phyloP scores from a whole-genome alignment of 2,329 filamentous ascomycete genomes.

The Botryotinia globosa region DNA sequence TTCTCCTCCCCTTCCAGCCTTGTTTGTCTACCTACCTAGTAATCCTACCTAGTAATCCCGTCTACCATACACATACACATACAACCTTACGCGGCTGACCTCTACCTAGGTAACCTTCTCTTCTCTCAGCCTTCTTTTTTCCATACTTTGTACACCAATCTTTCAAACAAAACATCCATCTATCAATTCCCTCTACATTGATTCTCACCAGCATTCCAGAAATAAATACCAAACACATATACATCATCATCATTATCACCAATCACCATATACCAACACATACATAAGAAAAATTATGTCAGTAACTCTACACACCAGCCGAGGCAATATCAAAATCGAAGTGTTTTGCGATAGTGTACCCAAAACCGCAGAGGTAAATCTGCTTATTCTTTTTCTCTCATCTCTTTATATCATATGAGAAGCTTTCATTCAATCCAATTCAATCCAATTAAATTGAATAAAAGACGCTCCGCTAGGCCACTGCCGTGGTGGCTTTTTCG shows the following conservation, averaged over 20 bases:
- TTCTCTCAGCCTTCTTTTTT: not conserved
- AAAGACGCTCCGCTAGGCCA: slow-evolving; percentile 4
- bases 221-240: not conserved
- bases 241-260: not conserved
- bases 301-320: slow-evolving; percentile 77
- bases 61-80: no score
- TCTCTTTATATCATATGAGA: not conserved
- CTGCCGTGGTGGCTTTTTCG: slow-evolving; percentile 5
- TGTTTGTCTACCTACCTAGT: not conserved
- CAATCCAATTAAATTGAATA: not conserved
- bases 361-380: slow-evolving; percentile 76
- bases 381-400: not conserved
- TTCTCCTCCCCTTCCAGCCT: not conserved
- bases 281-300: slow-evolving; percentile 47
- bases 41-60: no score
- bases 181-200: not conserved
- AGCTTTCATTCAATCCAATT: not conserved
- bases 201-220: not conserved
- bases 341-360: slow-evolving; percentile 94
- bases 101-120: not conserved
- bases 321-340: slow-evolving; percentile 91
- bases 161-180: not conserved
- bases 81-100: not conserved
- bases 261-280: not conserved
- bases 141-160: not conserved